phyloP scores from a whole-genome alignment of 305 asterid species.

The Salvia sclarea region DNA sequence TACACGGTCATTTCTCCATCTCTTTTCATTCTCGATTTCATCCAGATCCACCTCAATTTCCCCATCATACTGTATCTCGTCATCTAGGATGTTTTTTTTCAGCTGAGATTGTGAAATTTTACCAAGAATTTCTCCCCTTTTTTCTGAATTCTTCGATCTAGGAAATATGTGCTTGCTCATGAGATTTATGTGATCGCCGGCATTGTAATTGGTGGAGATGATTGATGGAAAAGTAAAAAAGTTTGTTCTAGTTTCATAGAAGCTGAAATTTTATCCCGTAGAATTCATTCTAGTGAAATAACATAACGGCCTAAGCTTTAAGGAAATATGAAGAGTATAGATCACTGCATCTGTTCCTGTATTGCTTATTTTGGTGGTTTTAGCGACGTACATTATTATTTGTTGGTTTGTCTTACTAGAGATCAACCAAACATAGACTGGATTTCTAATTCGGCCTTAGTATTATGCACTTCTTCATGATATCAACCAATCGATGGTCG shows the following conservation, averaged over 20 bases:
- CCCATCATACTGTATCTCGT: neutral
- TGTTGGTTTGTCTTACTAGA: neutral
- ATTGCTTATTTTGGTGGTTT: neutral
- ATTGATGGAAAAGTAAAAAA: neutral
- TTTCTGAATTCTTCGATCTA: constrained; percentile 13
- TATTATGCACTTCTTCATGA: neutral
- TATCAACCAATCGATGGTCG: neutral
- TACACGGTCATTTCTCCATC: constrained; percentile 55
- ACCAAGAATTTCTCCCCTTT: neutral
- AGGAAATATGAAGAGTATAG: neutral
- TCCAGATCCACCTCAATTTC: constrained; percentile 17
- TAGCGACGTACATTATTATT: no score
- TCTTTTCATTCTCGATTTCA: neutral
- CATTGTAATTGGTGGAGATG: neutral
- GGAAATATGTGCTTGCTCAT: neutral
- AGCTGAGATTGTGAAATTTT: neutral
- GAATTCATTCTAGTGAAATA: neutral
- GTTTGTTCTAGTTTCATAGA: neutral
- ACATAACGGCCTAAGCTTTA: neutral
- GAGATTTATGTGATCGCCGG: neutral
- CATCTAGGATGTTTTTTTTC: neutral
- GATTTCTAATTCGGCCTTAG: neutral
- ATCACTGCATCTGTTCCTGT: neutral
- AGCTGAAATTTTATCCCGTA: neutral
- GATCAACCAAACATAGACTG: neutral